Evolutionary conservation across 306 rosid species (phyloP).

Genomic region (Vigna nakashimae): DNA sequence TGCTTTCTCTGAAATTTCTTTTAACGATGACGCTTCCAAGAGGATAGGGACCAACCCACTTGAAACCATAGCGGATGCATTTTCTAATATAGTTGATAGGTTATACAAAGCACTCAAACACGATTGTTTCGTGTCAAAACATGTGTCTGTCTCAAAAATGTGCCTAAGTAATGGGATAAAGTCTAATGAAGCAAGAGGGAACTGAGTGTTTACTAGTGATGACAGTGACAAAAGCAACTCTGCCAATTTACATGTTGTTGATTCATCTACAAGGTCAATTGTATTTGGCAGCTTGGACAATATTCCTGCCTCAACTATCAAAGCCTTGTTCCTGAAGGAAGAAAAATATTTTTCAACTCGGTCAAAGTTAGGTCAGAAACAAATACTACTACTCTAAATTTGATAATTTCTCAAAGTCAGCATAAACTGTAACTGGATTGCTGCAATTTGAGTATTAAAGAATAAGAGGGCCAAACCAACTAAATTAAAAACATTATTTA

Average conservation of each 20-base stretch:
- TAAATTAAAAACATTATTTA: constrained; percentile 33
- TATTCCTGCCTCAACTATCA: constrained; percentile 86
- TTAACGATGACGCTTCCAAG: constrained; percentile 51
- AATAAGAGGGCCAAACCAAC: constrained; percentile 38
- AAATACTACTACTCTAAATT: constrained; percentile 14
- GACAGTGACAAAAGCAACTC: constrained; percentile 73
- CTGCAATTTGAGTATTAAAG: constrained; percentile 11
- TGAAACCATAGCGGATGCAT: constrained; percentile 65
- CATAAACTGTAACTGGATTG: constrained; percentile 27
- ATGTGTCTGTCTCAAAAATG: constrained; percentile 56
- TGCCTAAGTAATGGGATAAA: constrained; percentile 58
- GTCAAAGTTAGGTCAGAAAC: constrained; percentile 52
- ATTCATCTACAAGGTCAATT: constrained; percentile 62
- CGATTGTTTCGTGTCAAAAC: constrained; percentile 54
- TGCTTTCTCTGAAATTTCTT: constrained; percentile 72
- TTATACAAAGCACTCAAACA: constrained; percentile 73
- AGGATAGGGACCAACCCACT: constrained; percentile 66
- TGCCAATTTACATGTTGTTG: constrained; percentile 61
- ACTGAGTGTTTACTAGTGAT: constrained; percentile 70
- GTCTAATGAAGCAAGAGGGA: constrained; percentile 60
- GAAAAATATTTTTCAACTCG: constrained; percentile 44
- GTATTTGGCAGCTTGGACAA: constrained; percentile 69
- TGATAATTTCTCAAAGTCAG: constrained; percentile 43
- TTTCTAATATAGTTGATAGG: constrained; percentile 77
- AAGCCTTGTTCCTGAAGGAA: constrained; percentile 79